These are phyloP conservation scores for Trichoderma asperelloides DNA, from an alignment of 495 filamentous ascomycete species.

Conservation along the genomic window DNA sequence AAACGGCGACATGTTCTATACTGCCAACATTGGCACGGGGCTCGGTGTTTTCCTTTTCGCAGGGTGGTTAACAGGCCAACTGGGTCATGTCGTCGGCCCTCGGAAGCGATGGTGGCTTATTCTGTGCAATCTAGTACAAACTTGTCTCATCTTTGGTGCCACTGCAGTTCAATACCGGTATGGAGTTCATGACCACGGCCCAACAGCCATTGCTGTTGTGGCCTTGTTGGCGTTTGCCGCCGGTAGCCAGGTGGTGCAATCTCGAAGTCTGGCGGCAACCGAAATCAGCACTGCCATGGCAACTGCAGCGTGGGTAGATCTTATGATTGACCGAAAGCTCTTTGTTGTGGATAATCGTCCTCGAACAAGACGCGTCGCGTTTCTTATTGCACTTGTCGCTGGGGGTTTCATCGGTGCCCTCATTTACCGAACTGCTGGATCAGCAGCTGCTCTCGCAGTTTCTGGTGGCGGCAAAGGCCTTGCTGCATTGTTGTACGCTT, in stretches of 20 bases:
- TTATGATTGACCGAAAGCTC: slow-evolving; percentile 46
- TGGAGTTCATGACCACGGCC: slow-evolving; percentile 23
- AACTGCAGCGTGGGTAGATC: slow-evolving; percentile 53
- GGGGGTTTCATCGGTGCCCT: slow-evolving; percentile 48
- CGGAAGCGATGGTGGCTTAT: slow-evolving; percentile 45
- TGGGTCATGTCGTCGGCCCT: slow-evolving; percentile 43
- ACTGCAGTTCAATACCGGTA: slow-evolving; percentile 37
- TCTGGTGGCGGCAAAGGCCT: slow-evolving; percentile 37
- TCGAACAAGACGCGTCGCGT: slow-evolving; percentile 43
- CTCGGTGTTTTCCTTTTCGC: slow-evolving; percentile 47
- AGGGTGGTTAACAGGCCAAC: slow-evolving; percentile 45
- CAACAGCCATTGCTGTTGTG: slow-evolving; percentile 34
- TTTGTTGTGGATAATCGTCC: slow-evolving; percentile 35
- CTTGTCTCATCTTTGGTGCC: slow-evolving; percentile 43
- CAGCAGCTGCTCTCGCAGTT: slow-evolving; percentile 31
- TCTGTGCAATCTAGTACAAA: slow-evolving; percentile 43
- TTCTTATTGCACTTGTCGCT: slow-evolving; percentile 39
- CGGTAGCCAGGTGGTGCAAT: slow-evolving; percentile 51
- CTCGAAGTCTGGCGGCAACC: slow-evolving; percentile 43
- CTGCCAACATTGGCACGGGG: slow-evolving; percentile 43
- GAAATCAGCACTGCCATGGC: slow-evolving; percentile 63
- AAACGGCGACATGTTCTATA: slow-evolving; percentile 37
- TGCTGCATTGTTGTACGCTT: slow-evolving; percentile 36
- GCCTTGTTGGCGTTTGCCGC: slow-evolving; percentile 46
- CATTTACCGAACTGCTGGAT: slow-evolving; percentile 33